A percentile compares a stretch with the other conserved stretches of the same genome.
phyloP scores from a whole-genome alignment of 192 early-diverging fungal species.

The Funneliformis geosporum region DNA sequence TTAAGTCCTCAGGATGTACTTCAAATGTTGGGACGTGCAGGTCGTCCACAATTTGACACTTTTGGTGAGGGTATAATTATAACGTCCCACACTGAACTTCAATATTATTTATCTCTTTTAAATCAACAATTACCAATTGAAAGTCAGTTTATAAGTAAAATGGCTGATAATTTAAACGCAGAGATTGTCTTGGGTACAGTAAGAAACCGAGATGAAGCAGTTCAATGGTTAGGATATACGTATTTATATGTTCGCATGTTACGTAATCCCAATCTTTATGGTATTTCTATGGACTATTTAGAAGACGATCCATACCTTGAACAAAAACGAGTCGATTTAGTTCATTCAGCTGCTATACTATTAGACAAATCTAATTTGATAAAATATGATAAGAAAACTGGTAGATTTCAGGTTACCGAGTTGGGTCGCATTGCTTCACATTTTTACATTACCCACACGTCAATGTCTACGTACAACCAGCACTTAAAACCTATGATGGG shows the following conservation, averaged over 20 bases:
- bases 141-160: constrained; percentile 83
- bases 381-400: constrained; percentile 93
- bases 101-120: constrained; percentile 93
- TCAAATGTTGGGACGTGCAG: constrained; percentile 98
- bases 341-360: constrained; percentile 82
- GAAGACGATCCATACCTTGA: constrained; percentile 79
- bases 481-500: constrained; percentile 90
- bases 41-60: constrained; percentile 95
- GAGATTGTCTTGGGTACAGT: constrained; percentile 95
- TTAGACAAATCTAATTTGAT: constrained; percentile 92
- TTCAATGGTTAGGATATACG: constrained; percentile 93
- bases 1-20: constrained; percentile 94
- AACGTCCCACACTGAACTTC: constrained; percentile 87
- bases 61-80: constrained; percentile 97
- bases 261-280: constrained; percentile 85
- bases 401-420: constrained; percentile 85
- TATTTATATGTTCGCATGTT: constrained; percentile 98
- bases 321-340: constrained; percentile 85
- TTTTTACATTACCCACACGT: constrained; percentile 91
- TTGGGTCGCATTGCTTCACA: constrained; percentile 95
- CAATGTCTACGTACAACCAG: constrained; percentile 93
- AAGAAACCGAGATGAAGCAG: constrained; percentile 89
- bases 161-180: constrained; percentile 94
- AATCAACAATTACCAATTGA: constrained; percentile 98
- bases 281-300: constrained; percentile 67